Evolutionary conservation across 2,329 filamentous ascomycete species (phyloP).

Genomic region (Cytospora piceae): DNA sequence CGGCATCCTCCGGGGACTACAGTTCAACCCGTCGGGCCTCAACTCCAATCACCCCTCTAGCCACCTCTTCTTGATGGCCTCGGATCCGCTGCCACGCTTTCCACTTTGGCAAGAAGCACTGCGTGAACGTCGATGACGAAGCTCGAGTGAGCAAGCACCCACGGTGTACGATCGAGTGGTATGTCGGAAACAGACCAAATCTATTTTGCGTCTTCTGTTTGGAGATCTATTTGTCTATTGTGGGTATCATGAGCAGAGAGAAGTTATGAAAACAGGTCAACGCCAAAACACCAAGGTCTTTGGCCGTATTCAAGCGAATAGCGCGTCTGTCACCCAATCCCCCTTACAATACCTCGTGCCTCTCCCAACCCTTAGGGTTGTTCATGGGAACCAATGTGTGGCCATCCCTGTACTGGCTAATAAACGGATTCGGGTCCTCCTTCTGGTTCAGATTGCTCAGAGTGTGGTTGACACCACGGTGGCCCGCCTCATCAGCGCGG

Average conservation of each 20-base stretch:
- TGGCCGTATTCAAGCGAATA: neutral
- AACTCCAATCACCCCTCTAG: too few relatives aligned
- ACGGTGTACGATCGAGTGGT: neutral
- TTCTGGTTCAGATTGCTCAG: conserved; percentile 84
- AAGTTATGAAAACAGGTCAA: neutral
- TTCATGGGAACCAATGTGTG: conserved; percentile 64
- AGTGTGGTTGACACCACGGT: conserved; percentile 95
- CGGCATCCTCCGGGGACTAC: neutral
- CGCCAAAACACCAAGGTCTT: neutral
- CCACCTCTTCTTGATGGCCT: neutral
- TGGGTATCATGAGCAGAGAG: conserved; percentile 20
- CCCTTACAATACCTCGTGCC: conserved; percentile 65
- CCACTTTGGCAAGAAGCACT: neutral
- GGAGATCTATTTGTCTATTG: conserved; percentile 16
- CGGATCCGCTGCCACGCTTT: too few relatives aligned
- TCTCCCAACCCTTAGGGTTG: conserved; percentile 77
- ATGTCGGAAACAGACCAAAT: neutral
- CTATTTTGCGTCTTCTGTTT: conserved; percentile 4
- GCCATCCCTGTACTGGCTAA: conserved; percentile 76
- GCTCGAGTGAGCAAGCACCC: too few relatives aligned
- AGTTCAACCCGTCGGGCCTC: too few relatives aligned
- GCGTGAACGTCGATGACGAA: neutral
- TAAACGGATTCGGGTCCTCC: conserved; percentile 90
- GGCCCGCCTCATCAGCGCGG: conserved; percentile 73
- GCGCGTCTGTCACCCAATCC: neutral